Conservation (phyloP, 805 yeast species). For the Candida boleticola region DNA sequence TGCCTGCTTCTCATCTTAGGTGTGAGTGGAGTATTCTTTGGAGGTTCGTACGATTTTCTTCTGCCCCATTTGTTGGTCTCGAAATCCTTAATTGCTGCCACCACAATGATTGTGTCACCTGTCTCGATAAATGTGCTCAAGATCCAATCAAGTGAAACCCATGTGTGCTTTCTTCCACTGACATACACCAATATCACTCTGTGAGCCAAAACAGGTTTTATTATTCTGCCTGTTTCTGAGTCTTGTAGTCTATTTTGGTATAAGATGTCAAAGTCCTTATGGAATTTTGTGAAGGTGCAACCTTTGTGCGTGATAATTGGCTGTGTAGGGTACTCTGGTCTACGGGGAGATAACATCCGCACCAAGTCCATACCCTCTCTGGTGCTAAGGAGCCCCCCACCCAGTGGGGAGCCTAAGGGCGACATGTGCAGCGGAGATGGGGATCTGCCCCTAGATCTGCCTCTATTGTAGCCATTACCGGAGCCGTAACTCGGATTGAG, state of each 20-base stretch:
- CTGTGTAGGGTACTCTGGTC: slow-evolving; percentile 33
- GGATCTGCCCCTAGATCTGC: slow-evolving; percentile 15
- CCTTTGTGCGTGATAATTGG: slow-evolving; percentile 42
- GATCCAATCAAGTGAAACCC: slow-evolving; percentile 80
- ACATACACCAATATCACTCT: slow-evolving; percentile 63
- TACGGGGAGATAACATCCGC: slow-evolving; percentile 8
- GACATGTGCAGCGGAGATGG: slow-evolving; percentile 10
- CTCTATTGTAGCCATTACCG: slow-evolving; percentile 2
- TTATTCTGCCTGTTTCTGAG: slow-evolving; percentile 10
- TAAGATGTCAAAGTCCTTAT: slow-evolving; percentile 45
- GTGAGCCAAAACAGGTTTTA: slow-evolving; percentile 44
- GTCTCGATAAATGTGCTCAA: slow-evolving; percentile 52
- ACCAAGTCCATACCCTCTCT: slow-evolving; percentile 14
- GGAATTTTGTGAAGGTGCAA: slow-evolving; percentile 46
- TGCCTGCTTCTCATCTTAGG: slow-evolving; percentile 32
- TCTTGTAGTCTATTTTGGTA: slow-evolving; percentile 37
- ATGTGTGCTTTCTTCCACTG: slow-evolving; percentile 71
- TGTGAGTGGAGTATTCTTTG: slow-evolving; percentile 18
- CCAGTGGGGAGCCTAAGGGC: slow-evolving; percentile 16
- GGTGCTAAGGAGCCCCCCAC: slow-evolving; percentile 14
- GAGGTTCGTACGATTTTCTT: slow-evolving; percentile 15
- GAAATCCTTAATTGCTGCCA: slow-evolving; percentile 44
- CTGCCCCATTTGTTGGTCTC: slow-evolving; percentile 11
- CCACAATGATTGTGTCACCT: slow-evolving; percentile 67
- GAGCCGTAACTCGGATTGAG: not conserved